Evolutionary conservation across 257 asterid species (phyloP).

Genomic region (Scutellaria minor): DNA sequence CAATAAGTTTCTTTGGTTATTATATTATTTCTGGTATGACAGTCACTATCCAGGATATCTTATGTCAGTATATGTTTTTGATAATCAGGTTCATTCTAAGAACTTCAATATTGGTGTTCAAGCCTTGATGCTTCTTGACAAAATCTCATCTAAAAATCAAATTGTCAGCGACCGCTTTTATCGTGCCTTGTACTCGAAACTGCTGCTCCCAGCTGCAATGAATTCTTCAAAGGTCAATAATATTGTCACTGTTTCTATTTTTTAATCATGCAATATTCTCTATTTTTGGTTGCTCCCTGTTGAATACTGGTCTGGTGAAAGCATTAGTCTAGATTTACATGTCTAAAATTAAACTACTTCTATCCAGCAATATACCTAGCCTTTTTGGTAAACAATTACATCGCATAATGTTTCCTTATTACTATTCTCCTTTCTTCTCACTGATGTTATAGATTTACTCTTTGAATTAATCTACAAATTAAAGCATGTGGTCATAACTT

Average conservation of each 20-base stretch:
- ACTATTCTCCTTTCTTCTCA: background rate
- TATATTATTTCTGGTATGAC: conserved; percentile 18
- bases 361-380: background rate
- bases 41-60: conserved; percentile 23
- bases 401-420: background rate
- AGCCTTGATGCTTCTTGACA: conserved; percentile 95
- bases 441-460: background rate
- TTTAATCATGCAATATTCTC: conserved; percentile 26
- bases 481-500: background rate
- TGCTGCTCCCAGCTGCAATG: conserved; percentile 92
- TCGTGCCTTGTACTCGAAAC: conserved; percentile 96
- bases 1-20: conserved; percentile 19
- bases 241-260: conserved; percentile 21
- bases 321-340: conserved; percentile 1
- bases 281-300: background rate
- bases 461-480: background rate
- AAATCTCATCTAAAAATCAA: conserved; percentile 90
- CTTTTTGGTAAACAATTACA: background rate
- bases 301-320: conserved; percentile 9
- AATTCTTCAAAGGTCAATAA: conserved; percentile 84
- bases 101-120: conserved; percentile 97
- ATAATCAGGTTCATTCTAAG: conserved; percentile 85
- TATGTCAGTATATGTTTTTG: conserved; percentile 28
- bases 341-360: background rate
- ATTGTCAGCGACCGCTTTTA: conserved; percentile 91